Base-by-base conservation (phyloP, 345 rosid genomes). In the Clausena lansium region DNA sequence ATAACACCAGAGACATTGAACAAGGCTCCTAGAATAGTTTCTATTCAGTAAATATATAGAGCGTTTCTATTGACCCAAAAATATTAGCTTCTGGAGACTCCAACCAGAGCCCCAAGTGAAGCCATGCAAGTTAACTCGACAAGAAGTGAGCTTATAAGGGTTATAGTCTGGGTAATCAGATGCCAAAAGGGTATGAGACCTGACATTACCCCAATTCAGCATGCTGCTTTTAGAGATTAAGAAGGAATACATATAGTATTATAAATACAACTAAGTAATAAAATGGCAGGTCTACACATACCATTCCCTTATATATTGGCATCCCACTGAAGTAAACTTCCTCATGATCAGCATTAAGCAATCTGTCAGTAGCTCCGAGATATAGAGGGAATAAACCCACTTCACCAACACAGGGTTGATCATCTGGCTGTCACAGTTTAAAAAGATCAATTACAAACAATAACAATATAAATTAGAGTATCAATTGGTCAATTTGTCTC, bases 321-420 rank as follows among this genome's bases (percentile, higher is more conserved):
- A 95, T 93, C 83, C 97, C 98, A 74, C 85, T 79, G 81, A 93
- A 92, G 84, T 95, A 93, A 73, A 92, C 92, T 70, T 88, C 71
- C 1, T 93, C 86, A 7, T 92, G 91, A 77, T 93, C 91, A 69
- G 93, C 98, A 66, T 92, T 93, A n/a, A 93, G 89, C 84, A 95
- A 86, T 80, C 91, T 89, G 71, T 92, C 90, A 2, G 90, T 86
- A 63, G 96, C 97, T 55, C 98, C 94, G 5, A 94, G 80, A 86
- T 86, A 81, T 45, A 84, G 76, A 19, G 95, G 95, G 76, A 91
- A 85, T 78, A 95, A 84, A 79, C 92, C 94, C 58, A 93, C 88
- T 86, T 93, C 97, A 60, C 98, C 97, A 55, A 85, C 86, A 84
- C 98, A 91, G 38, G 92, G 84, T 83, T 88, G 81, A 76, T 88